phyloP scores from a whole-genome alignment of 2,329 filamentous ascomycete genomes.

The Beauveria rudraprayagi region DNA sequence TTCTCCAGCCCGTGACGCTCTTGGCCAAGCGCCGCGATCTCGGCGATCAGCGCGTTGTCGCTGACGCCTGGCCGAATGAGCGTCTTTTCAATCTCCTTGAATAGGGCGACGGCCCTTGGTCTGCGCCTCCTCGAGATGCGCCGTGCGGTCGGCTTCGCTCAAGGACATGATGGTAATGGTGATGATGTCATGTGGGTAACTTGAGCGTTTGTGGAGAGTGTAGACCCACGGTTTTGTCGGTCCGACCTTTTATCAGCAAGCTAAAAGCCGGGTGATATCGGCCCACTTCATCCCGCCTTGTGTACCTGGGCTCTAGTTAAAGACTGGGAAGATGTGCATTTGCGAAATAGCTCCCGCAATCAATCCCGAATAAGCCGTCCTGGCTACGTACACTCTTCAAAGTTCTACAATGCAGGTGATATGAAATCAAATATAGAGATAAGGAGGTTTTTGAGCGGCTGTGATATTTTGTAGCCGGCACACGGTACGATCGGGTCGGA shows the following conservation, averaged over 20 bases:
- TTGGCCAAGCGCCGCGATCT: constrained; percentile 32
- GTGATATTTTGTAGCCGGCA: neutral
- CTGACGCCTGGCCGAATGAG: constrained; percentile 39
- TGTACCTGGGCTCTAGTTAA: too few relatives aligned
- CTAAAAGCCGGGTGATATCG: neutral
- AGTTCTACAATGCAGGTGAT: neutral
- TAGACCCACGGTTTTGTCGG: neutral
- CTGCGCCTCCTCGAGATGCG: constrained; percentile 36
- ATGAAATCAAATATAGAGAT: neutral
- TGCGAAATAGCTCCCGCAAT: too few relatives aligned
- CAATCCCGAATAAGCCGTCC: neutral
- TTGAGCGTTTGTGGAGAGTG: neutral
- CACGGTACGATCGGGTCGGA: neutral
- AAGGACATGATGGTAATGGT: neutral
- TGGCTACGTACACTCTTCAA: neutral
- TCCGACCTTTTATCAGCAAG: neutral
- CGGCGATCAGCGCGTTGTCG: constrained; percentile 38
- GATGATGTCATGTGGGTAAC: neutral
- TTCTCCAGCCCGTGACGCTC: constrained; percentile 29
- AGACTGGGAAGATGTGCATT: too few relatives aligned
- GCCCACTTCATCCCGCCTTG: too few relatives aligned
- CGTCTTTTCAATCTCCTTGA: constrained; percentile 36
- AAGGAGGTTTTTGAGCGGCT: too few relatives aligned
- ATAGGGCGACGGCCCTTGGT: constrained; percentile 36
- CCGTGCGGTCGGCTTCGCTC: constrained; percentile 19